Evolutionary conservation across 106 monocot species (phyloP).

Genomic region (Gastrodia elata): DNA sequence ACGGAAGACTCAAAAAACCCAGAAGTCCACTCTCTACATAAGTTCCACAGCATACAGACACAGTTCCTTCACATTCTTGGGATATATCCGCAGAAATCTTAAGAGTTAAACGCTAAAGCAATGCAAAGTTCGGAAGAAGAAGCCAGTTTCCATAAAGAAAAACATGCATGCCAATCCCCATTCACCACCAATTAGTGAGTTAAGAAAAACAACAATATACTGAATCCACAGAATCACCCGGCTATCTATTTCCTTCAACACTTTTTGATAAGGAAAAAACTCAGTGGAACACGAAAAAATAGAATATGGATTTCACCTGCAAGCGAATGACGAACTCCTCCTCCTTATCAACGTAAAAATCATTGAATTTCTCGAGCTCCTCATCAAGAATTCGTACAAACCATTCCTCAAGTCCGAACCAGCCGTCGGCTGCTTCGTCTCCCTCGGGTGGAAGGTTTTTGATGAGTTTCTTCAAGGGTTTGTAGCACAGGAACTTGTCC

Average conservation of each 20-base stretch:
- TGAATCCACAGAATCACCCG: neutral
- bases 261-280: too few species aligned
- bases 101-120: too few species aligned
- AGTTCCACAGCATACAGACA: neutral
- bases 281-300: neutral
- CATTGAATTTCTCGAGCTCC: conserved; percentile 92
- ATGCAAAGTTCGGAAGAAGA: neutral
- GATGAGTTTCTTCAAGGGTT: conserved; percentile 82
- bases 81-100: too few species aligned
- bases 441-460: conserved; percentile 35
- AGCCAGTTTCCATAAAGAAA: neutral
- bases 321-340: conserved; percentile 88
- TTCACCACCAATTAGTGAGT: neutral
- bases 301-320: conserved; percentile 30
- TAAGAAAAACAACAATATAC: neutral
- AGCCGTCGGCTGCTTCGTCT: conserved; percentile 6
- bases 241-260: neutral
- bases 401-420: conserved; percentile 47
- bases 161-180: neutral
- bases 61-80: neutral
- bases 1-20: neutral
- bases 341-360: conserved; percentile 95
- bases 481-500: conserved; percentile 92
- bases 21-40: neutral
- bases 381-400: conserved; percentile 69